Conservation (phyloP, 2,329 filamentous ascomycete species). For the Remersonia thermophila region DNA sequence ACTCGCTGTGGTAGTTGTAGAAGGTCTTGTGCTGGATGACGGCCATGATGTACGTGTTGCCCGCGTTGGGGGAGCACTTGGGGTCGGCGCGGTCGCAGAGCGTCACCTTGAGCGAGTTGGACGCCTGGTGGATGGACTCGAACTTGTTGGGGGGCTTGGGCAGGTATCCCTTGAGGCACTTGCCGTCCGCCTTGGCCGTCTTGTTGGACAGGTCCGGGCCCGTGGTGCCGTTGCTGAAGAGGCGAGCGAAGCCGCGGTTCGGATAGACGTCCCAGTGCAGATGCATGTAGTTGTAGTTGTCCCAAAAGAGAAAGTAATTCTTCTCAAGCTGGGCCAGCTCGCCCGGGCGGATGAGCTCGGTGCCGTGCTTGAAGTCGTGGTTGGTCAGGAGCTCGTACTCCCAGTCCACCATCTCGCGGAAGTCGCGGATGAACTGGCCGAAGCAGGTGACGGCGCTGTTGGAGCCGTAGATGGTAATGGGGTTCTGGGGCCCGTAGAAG, state of each 20-base stretch:
- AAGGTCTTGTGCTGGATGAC: constrained; percentile 44
- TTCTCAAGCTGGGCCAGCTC: constrained; percentile 39
- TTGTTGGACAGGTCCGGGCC: constrained; percentile 33
- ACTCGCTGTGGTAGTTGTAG: constrained; percentile 35
- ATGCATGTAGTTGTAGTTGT: constrained; percentile 31
- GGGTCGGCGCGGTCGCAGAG: constrained; percentile 37
- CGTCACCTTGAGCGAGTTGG: constrained; percentile 44
- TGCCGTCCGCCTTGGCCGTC: constrained; percentile 26
- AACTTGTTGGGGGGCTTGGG: constrained; percentile 24
- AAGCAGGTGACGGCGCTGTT: constrained; percentile 44
- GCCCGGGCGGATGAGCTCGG: constrained; percentile 38
- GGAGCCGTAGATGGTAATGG: constrained; percentile 42
- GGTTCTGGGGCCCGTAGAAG: constrained; percentile 39
- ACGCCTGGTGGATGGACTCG: constrained; percentile 46
- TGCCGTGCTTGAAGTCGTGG: constrained; percentile 29
- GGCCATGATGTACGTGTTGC: constrained; percentile 42
- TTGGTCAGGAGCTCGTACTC: constrained; percentile 15
- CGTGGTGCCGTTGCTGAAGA: constrained; percentile 32
- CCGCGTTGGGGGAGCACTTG: constrained; percentile 27
- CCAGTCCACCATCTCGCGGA: constrained; percentile 37
- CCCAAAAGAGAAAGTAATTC: constrained; percentile 54
- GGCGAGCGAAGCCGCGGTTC: constrained; percentile 34
- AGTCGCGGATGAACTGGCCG: constrained; percentile 44
- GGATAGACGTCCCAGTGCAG: constrained; percentile 42
- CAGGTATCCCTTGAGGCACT: constrained; percentile 35